A percentile compares a stretch with the other conserved stretches of the same genome.
These are phyloP conservation scores for Cymbopogon flexuosus DNA, from an alignment of 202 grass and related monocot species.

Conservation along the genomic window DNA sequence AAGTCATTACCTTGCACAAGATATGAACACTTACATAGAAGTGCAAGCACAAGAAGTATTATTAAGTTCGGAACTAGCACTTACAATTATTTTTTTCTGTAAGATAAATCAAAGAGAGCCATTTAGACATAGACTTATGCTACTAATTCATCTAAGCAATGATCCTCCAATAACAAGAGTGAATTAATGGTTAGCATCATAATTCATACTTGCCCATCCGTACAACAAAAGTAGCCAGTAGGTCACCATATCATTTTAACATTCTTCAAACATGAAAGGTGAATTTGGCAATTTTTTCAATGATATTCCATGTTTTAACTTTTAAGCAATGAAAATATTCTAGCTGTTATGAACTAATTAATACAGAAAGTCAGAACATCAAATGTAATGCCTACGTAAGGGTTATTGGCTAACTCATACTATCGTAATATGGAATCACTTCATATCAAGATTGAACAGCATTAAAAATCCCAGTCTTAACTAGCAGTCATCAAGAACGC, in stretches of 20 bases:
- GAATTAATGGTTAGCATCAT: neutral
- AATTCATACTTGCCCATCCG: neutral
- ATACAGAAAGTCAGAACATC: neutral
- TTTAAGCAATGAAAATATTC: neutral
- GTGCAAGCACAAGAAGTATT: neutral
- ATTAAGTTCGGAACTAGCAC: neutral
- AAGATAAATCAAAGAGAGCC: neutral
- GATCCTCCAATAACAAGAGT: neutral
- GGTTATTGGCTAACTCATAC: conserved; percentile 3
- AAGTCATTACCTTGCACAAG: conserved; percentile 11
- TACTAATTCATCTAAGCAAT: neutral
- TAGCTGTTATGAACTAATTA: neutral
- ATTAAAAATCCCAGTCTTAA: too few relatives aligned
- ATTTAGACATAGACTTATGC: neutral
- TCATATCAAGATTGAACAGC: neutral
- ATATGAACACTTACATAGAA: neutral
- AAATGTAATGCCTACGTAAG: neutral
- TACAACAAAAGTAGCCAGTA: neutral
- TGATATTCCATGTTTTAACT: neutral
- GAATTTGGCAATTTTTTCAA: conserved; percentile 14
- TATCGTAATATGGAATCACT: neutral
- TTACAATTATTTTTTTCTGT: neutral
- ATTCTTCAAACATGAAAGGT: conserved; percentile 7
- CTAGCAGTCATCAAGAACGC: neutral
- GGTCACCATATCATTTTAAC: conserved; percentile 18